These are phyloP conservation scores for Warburgia ugandensis DNA, from an alignment of 164 flowering plant genomes.

Conservation along the genomic window DNA sequence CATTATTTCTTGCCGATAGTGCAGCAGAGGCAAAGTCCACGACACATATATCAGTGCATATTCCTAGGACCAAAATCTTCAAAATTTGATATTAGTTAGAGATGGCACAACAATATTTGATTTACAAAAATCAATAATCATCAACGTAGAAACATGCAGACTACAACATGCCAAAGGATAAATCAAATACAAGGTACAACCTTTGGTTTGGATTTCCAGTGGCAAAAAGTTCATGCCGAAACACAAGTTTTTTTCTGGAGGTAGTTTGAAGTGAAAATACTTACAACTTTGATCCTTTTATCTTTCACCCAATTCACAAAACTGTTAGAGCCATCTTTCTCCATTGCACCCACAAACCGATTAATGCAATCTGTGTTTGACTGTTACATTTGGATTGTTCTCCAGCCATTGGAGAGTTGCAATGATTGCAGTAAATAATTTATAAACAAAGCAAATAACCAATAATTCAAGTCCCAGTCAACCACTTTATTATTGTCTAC, in stretches of 20 bases:
- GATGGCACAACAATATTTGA: no score
- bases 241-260: no score
- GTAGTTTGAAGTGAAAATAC: slow-evolving; percentile 20
- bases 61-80: slow-evolving; percentile 81
- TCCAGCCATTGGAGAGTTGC: slow-evolving; percentile 71
- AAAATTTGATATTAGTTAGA: slow-evolving; percentile 12
- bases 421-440: not conserved
- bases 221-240: no score
- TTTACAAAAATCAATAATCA: no score
- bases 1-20: slow-evolving; percentile 72
- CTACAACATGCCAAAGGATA: not conserved
- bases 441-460: no score
- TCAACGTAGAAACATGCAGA: not conserved
- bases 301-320: slow-evolving; percentile 71
- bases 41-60: slow-evolving; percentile 93
- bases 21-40: slow-evolving; percentile 76
- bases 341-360: slow-evolving; percentile 68
- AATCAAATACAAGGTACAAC: not conserved
- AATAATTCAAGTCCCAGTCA: no score
- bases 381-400: slow-evolving; percentile 58
- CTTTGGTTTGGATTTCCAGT: no score
- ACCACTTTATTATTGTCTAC: no score
- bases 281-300: slow-evolving; percentile 60
- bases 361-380: slow-evolving; percentile 71
- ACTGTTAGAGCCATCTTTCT: slow-evolving; percentile 79